Base-by-base conservation (phyloP, 2,329 filamentous ascomycete species). In the Cryphonectria naterciae region DNA sequence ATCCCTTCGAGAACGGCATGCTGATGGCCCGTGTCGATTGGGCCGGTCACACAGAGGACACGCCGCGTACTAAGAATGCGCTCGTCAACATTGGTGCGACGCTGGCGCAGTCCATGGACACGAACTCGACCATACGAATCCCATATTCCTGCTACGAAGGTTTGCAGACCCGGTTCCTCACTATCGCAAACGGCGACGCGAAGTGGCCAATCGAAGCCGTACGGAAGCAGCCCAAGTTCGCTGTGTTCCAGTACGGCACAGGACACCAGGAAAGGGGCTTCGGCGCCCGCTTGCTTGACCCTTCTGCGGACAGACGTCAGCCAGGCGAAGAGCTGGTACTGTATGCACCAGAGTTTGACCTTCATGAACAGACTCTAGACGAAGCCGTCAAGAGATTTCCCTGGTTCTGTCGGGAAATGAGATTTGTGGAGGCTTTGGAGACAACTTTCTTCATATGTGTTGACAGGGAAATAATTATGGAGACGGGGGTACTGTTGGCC, bases 1-100 rank as follows among this genome's bases (percentile, higher is more conserved):
- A 58, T 35, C 54, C 54, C 54, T 25, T 58, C 32, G 54, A 58
- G 54, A 28, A 58, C 54, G 54, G 54, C n/a, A 58, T 58, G 54
- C 54, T 58, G n/a, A 58, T 58, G n/a, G 54, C 32, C 13, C 54
- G 25, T 17, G 7, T 58, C 3, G 54, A 32, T 17, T 58, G 54
- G 54, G 25, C 22, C n/a, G 54, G 54, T 15, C 54, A 35, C 4
- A 58, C n/a, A n/a, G 25, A 7, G 11, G 54, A 58, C 19, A n/a
- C 22, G 10, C 10, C 15, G 22, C 54, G 54, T n/a, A 58, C n/a
- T 6, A 25, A 25, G 15, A 17, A 58, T 17, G 54, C 54, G 15
- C 54, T 58, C 54, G 15, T 5, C n/a, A 11, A 1, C 25, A 28
- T 58, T 4, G 54, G 54, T 11, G 54, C 22, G 1, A 6, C 54